Conservation (phyloP, 148 eudicot genomes). For the Nepenthes mirabilis region DNA sequence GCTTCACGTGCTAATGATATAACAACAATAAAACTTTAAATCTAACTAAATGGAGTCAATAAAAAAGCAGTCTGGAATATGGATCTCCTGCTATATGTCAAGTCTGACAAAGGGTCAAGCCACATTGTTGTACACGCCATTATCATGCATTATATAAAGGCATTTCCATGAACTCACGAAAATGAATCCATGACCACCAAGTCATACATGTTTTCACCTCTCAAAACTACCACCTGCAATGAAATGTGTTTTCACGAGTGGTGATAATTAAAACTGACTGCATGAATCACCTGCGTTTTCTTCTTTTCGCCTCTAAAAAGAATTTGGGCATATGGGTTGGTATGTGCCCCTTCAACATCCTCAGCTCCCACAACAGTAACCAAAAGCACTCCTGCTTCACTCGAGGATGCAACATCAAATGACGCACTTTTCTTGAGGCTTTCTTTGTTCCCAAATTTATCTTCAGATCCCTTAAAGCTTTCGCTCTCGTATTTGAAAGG, state of each 20-base stretch:
- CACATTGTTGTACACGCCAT: no score
- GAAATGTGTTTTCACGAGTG: not conserved
- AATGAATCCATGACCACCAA: no score
- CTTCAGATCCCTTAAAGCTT: slow-evolving; percentile 17
- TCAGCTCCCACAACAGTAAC: slow-evolving; percentile 59
- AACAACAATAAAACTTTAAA: no score
- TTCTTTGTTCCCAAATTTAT: slow-evolving; percentile 15
- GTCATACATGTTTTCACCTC: no score
- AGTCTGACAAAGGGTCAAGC: no score
- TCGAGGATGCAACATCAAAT: slow-evolving; percentile 14
- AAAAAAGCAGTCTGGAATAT: no score
- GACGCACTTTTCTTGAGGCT: slow-evolving; percentile 12
- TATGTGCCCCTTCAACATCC: slow-evolving; percentile 68
- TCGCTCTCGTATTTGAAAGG: slow-evolving; percentile 53
- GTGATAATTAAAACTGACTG: not conserved
- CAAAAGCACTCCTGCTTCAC: slow-evolving; percentile 65
- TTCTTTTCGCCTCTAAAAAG: slow-evolving; percentile 63
- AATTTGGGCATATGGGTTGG: slow-evolving; percentile 57
- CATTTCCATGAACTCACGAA: no score
- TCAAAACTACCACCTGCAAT: no score
- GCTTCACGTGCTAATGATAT: no score
- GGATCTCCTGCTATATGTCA: no score
- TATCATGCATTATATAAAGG: no score
- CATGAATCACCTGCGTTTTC: slow-evolving; percentile 49
- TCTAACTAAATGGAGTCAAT: no score